Base-by-base conservation (phyloP, 495 filamentous ascomycete genomes). In the Neurospora tetrasperma region DNA sequence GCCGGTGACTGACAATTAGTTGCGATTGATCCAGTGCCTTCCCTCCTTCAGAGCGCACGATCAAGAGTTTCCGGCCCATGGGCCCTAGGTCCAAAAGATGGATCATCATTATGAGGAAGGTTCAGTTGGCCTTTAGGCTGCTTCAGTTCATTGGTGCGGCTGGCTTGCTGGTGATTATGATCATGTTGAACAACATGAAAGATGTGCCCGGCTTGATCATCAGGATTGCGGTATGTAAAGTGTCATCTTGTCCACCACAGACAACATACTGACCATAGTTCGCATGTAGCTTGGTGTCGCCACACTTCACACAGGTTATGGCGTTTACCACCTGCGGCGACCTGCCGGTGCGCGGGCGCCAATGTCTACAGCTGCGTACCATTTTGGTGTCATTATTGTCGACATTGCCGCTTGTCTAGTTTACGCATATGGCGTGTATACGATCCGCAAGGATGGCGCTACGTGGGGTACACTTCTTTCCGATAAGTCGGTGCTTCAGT, bases 301-400 rank as follows among this genome's bases (percentile, higher is more conserved):
- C 54, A 86, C 92, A 48, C 73, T 93, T 4, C 89, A 91, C 77
- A 88, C 88, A 0, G 75, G 90, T 7, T 98, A 98, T 79, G 91
- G 86, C 41, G 87, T 94, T 62, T 94, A 91, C 77, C 92, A 96
- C 79, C 88, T 96, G 38, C 82, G 84, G 38, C 86, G 90, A 23
- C 88, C 90, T 38, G 86, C 91, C 0, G 87, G 89, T 71, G 85
- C 81, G 23, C 87, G 93, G 27, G 89, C 93, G 4, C 88, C 94
- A 1, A 90, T 84, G 8, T 94, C 92, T 59, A 91, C 93, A 7
- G 90, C 92, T 10, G 93, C 91, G 72, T 97, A 97, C 79, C 93
- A 94, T 79, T 77, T 95, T 48, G 97, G 96, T 76, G 89, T 94
- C 16, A 83, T 88, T 8, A 81, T 91, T 27, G 86, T 91, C 12